These are phyloP conservation scores for Silene uniflora DNA, from an alignment of 148 eudicot genomes.

Conservation along the genomic window DNA sequence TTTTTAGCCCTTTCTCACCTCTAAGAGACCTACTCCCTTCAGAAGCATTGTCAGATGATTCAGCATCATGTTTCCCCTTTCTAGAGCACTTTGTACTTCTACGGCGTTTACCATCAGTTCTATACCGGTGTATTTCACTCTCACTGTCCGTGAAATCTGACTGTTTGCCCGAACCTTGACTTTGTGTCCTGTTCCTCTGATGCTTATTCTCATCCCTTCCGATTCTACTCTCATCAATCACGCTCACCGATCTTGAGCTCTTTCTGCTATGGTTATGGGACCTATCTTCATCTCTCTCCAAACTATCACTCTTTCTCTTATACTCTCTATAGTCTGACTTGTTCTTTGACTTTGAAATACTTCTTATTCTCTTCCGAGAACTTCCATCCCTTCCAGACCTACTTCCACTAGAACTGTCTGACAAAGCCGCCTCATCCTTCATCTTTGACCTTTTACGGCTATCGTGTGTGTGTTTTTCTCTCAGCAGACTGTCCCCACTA, in stretches of 20 bases:
- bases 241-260: constrained; percentile 13
- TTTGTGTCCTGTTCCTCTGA: constrained; percentile 7
- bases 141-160: constrained; percentile 14
- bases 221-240: constrained; percentile 7
- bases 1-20: constrained; percentile 10
- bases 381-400: constrained; percentile 10
- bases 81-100: constrained; percentile 13
- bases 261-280: constrained; percentile 2
- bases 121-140: constrained; percentile 1
- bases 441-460: constrained; percentile 1
- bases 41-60: constrained; percentile 15
- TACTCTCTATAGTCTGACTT: constrained; percentile 6
- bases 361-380: constrained; percentile 8
- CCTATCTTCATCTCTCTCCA: constrained; percentile 9
- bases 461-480: constrained; percentile 10
- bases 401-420: constrained; percentile 16
- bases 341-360: constrained; percentile 11
- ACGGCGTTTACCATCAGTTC: constrained; percentile 15
- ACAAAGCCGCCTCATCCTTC: constrained; percentile 14
- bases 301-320: constrained; percentile 5
- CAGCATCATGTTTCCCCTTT: constrained; percentile 12
- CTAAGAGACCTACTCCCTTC: constrained; percentile 7
- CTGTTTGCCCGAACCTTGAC: constrained; percentile 10
- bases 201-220: constrained; percentile 13
- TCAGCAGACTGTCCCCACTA: constrained; percentile 7